phyloP scores from a whole-genome alignment of 257 asterid species.

The Solanum neorickii region DNA sequence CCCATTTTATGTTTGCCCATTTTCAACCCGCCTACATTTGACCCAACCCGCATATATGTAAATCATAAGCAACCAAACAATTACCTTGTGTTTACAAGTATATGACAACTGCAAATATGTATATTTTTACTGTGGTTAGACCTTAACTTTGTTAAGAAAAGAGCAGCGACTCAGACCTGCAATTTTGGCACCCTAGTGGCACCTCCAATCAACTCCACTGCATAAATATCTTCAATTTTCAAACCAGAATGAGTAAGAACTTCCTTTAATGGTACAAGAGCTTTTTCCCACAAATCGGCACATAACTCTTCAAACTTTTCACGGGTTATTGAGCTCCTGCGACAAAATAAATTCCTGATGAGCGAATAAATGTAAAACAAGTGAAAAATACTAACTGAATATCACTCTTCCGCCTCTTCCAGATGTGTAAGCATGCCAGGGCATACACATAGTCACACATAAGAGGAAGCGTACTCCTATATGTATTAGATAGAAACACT shows the following conservation, averaged over 20 bases:
- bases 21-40: too few species aligned
- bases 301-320: conserved; percentile 96
- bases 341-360: background rate
- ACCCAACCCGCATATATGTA: background rate
- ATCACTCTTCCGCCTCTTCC: background rate
- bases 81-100: background rate
- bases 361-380: background rate
- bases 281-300: conserved; percentile 79
- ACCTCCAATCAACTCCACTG: conserved; percentile 98
- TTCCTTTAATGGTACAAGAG: conserved; percentile 75
- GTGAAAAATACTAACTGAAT: background rate
- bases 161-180: conserved; percentile 48
- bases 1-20: too few species aligned
- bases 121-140: background rate
- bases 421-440: background rate
- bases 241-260: conserved; percentile 68
- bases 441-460: background rate
- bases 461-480: background rate
- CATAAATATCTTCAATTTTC: conserved; percentile 66
- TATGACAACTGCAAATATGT: background rate
- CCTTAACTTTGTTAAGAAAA: background rate
- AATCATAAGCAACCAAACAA: background rate
- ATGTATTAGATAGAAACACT: background rate
- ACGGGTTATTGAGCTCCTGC: conserved; percentile 91
- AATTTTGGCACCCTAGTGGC: conserved; percentile 97